phyloP scores from a whole-genome alignment of 2,329 filamentous ascomycete genomes.

The Fusarium dlaminii region DNA sequence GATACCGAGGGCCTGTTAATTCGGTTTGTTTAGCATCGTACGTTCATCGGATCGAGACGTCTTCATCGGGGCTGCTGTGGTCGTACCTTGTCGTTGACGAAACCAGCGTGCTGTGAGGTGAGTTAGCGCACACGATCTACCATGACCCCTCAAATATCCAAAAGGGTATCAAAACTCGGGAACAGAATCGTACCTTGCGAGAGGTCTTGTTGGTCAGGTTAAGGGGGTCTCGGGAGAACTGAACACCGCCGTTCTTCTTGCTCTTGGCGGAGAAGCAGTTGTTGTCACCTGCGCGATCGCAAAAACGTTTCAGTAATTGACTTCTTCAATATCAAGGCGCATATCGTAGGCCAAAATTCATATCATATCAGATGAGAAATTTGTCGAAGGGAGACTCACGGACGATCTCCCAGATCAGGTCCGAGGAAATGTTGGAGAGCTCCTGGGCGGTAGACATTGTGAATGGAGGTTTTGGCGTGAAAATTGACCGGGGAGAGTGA shows the following conservation, averaged over 20 bases:
- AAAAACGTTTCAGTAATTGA: constrained; percentile 38
- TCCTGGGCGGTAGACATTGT: constrained; percentile 65
- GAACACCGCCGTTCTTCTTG: constrained; percentile 78
- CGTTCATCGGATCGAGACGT: constrained; percentile 18
- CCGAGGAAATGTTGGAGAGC: constrained; percentile 81
- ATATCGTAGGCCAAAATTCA: constrained; percentile 8
- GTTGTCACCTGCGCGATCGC: constrained; percentile 72
- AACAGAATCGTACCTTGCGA: constrained; percentile 74
- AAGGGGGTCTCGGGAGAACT: constrained; percentile 93
- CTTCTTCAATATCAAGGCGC: constrained; percentile 19
- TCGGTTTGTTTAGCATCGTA: constrained; percentile 38
- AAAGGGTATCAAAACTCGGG: neutral
- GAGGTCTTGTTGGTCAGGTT: constrained; percentile 93
- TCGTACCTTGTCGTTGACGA: constrained; percentile 89
- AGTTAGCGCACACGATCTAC: constrained; percentile 48
- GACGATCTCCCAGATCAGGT: constrained; percentile 94
- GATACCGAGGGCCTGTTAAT: constrained; percentile 80
- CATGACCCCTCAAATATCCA: neutral
- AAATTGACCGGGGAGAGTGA: constrained; percentile 37
- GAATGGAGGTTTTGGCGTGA: constrained; percentile 47
- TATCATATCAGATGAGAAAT: neutral
- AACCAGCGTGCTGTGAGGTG: constrained; percentile 79
- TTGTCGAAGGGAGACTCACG: constrained; percentile 73
- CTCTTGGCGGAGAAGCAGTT: constrained; percentile 95
- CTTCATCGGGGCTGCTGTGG: constrained; percentile 17